Percentiles rank a stretch among this genome's conserved stretches.
Evolutionary conservation across 257 asterid species (phyloP).

Genomic region (Nicotiana knightiana): DNA sequence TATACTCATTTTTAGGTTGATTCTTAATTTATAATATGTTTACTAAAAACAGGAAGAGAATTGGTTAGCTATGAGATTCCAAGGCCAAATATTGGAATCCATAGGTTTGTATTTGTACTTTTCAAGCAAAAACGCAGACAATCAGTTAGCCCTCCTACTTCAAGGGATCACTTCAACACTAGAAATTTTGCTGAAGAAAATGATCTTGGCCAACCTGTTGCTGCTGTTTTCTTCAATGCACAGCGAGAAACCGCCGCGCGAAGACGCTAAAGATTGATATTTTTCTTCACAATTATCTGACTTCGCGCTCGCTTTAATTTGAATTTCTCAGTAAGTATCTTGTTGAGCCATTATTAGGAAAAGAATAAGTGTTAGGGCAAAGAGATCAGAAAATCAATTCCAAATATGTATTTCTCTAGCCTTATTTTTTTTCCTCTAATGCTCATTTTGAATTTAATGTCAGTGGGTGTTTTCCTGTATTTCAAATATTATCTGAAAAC

Average conservation of each 20-base stretch:
- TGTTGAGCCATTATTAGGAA: too few species aligned
- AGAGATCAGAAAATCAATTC: too few species aligned
- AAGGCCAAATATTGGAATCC: constrained; percentile 72
- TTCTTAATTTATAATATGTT: neutral
- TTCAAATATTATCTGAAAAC: too few species aligned
- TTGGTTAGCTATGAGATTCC: constrained; percentile 62
- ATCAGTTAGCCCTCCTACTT: constrained; percentile 46
- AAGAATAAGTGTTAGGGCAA: too few species aligned
- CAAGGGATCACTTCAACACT: constrained; percentile 57
- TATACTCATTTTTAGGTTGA: neutral
- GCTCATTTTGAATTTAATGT: too few species aligned
- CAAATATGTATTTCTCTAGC: too few species aligned
- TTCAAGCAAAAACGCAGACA: constrained; percentile 60
- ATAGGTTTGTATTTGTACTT: constrained; percentile 71
- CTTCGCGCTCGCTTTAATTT: too few species aligned
- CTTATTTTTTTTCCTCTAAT: too few species aligned
- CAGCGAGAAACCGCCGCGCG: constrained; percentile 92
- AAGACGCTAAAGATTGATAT: constrained; percentile 35
- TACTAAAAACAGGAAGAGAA: constrained; percentile 46
- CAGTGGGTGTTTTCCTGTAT: too few species aligned
- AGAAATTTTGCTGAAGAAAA: constrained; percentile 65
- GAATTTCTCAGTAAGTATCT: too few species aligned
- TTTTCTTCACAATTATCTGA: too few species aligned
- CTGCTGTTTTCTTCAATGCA: constrained; percentile 88
- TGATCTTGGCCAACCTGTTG: constrained; percentile 71